Conservation (phyloP, 1,284 basidiomycete genomes). For the Neotropicomus parvogracilis region DNA sequence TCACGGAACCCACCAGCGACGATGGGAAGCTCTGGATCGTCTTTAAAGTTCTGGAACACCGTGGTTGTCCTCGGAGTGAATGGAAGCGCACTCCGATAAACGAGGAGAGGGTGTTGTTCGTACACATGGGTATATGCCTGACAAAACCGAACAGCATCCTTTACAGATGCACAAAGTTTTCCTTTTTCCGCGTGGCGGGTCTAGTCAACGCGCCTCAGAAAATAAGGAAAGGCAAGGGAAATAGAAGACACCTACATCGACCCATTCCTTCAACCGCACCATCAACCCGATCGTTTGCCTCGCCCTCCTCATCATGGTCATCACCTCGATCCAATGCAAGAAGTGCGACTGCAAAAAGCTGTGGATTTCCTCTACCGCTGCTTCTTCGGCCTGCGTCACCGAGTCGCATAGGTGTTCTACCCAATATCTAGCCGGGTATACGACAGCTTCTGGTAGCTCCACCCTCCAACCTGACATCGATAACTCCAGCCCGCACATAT, state of each 20-base stretch:
- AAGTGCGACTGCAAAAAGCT: constrained; percentile 26
- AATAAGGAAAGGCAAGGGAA: background rate
- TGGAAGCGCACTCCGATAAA: constrained; percentile 33
- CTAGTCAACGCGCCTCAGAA: constrained; percentile 14
- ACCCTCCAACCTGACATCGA: constrained; percentile 16
- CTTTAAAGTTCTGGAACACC: constrained; percentile 29
- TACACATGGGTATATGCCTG: constrained; percentile 31
- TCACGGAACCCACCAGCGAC: constrained; percentile 32
- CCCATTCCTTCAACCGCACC: constrained; percentile 27
- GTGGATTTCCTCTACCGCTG: constrained; percentile 15
- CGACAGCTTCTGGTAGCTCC: constrained; percentile 25
- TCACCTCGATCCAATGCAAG: constrained; percentile 34
- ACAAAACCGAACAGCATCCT: constrained; percentile 32
- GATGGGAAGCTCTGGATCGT: constrained; percentile 22
- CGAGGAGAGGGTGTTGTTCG: constrained; percentile 35
- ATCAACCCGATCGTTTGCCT: constrained; percentile 33
- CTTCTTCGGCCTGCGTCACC: background rate
- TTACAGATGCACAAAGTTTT: constrained; percentile 16
- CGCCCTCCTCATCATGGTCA: constrained; percentile 30
- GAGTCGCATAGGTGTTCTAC: constrained; percentile 29
- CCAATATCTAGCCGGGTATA: constrained; percentile 28
- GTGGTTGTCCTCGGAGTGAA: constrained; percentile 29
- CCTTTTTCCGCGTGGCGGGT: constrained; percentile 11
- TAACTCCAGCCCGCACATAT: constrained; percentile 22
- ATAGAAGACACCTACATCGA: constrained; percentile 20